Percentiles rank a stretch among this genome's conserved stretches.
Evolutionary conservation across 164 flowering plant species (phyloP).

Genomic region (Taxillus chinensis): DNA sequence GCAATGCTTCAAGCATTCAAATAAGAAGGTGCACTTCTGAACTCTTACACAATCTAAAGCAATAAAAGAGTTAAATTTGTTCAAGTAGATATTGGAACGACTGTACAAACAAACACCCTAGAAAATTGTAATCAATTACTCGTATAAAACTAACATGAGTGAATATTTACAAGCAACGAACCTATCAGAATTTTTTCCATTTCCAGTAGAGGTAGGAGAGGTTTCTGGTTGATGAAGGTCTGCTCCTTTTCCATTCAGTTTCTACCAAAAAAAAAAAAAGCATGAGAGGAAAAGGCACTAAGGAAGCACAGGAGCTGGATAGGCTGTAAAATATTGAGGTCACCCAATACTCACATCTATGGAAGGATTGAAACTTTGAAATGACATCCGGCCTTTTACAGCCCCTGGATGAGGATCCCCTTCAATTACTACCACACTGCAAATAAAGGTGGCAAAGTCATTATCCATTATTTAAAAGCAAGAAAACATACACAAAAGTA

Average conservation of each 20-base stretch:
- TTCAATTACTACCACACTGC: slow-evolving; percentile 79
- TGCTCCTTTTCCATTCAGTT: slow-evolving; percentile 54
- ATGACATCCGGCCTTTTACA: slow-evolving; percentile 77
- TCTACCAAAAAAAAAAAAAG: slow-evolving; percentile 44
- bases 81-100: too few relatives aligned
- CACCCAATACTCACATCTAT: slow-evolving; percentile 73
- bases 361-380: slow-evolving; percentile 76
- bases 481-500: neutral
- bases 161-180: slow-evolving; percentile 11
- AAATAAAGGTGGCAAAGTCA: slow-evolving; percentile 2
- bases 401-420: slow-evolving; percentile 86
- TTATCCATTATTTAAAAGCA: neutral
- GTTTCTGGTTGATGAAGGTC: slow-evolving; percentile 19
- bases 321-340: slow-evolving; percentile 11
- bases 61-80: too few relatives aligned
- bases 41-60: too few relatives aligned
- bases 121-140: too few relatives aligned
- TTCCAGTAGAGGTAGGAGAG: slow-evolving; percentile 23
- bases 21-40: too few relatives aligned
- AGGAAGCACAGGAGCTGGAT: slow-evolving; percentile 8
- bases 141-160: too few relatives aligned
- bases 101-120: too few relatives aligned
- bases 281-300: slow-evolving; percentile 18
- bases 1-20: too few relatives aligned
- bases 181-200: slow-evolving; percentile 26